These are phyloP conservation scores for Casuarina equisetifolia DNA, from an alignment of 306 rosid genomes.

Conservation along the genomic window DNA sequence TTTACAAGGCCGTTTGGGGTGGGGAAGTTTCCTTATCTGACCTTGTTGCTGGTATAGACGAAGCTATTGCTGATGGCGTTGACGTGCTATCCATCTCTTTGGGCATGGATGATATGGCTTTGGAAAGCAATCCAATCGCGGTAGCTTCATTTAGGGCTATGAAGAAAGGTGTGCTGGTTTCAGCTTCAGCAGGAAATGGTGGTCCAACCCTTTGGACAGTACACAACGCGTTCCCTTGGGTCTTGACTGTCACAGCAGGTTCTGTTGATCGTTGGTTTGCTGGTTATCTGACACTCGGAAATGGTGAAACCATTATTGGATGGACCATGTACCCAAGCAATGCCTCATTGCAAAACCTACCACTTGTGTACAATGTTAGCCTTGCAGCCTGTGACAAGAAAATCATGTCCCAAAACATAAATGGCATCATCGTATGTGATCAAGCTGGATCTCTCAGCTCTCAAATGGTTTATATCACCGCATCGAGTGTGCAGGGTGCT, in stretches of 20 bases:
- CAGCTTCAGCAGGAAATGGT: conserved; percentile 14
- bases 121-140: conserved; percentile 34
- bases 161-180: conserved; percentile 34
- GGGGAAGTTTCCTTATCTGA: conserved; percentile 35
- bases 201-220: conserved; percentile 23
- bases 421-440: not conserved
- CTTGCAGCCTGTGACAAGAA: not conserved
- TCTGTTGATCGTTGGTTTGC: not conserved
- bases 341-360: not conserved
- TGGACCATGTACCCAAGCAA: not conserved
- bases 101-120: conserved; percentile 23
- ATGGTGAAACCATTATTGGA: not conserved
- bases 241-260: conserved; percentile 19
- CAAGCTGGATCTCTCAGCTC: not conserved
- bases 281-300: not conserved
- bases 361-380: not conserved
- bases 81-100: conserved; percentile 39
- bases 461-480: not conserved
- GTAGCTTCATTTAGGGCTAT: conserved; percentile 39
- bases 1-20: conserved; percentile 38
- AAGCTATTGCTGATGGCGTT: conserved; percentile 38
- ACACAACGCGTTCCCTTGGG: conserved; percentile 35
- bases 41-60: conserved; percentile 40
- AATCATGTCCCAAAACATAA: too few relatives aligned
- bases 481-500: not conserved